Percentiles rank a stretch among this genome's conserved stretches.
phyloP scores from a whole-genome alignment of 305 asterid species.

The Striga hermonthica region DNA sequence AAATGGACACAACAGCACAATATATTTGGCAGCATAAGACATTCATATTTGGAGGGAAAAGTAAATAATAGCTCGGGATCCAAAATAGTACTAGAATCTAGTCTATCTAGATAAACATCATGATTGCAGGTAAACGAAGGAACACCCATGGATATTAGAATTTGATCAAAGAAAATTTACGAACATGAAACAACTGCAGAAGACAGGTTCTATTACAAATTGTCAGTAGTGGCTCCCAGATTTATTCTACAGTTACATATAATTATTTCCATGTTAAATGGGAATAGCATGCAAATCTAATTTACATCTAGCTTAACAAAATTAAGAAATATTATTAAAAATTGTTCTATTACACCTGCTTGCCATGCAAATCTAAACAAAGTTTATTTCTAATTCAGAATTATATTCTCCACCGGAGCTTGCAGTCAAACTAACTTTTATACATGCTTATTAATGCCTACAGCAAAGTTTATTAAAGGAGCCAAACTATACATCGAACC shows the following conservation, averaged over 20 bases:
- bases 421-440: not conserved
- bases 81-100: not conserved
- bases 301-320: too few relatives aligned
- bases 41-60: constrained; percentile 18
- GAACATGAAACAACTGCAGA: constrained; percentile 1
- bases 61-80: constrained; percentile 15
- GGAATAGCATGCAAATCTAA: not conserved
- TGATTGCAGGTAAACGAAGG: not conserved
- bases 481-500: constrained; percentile 18
- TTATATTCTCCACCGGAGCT: not conserved
- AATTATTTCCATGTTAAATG: not conserved
- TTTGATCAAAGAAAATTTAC: not conserved
- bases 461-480: constrained; percentile 6
- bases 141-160: not conserved
- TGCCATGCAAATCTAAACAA: not conserved
- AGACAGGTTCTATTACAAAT: not conserved
- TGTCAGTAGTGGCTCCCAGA: not conserved
- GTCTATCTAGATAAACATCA: not conserved
- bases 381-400: not conserved
- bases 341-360: not conserved
- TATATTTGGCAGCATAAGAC: constrained; percentile 13
- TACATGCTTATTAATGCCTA: constrained; percentile 6
- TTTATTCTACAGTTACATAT: not conserved
- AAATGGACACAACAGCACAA: constrained; percentile 19
- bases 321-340: too few relatives aligned